phyloP scores from a whole-genome alignment of 805 yeast species.

The Yarrowia hollandica region DNA sequence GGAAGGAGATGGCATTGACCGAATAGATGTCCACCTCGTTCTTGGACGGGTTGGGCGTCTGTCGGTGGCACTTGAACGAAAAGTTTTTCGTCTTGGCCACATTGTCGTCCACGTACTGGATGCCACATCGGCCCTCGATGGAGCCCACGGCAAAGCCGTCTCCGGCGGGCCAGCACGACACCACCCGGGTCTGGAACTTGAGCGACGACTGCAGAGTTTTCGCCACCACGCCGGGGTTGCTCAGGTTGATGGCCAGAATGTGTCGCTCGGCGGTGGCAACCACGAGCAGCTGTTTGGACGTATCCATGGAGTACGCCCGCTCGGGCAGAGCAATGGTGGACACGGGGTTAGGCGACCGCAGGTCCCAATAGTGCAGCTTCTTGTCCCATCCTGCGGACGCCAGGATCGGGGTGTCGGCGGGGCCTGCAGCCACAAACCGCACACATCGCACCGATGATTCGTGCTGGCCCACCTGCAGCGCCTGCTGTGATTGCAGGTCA shows the following conservation, averaged over 20 bases:
- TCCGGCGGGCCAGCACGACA: slow-evolving; percentile 86
- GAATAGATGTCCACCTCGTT: slow-evolving; percentile 70
- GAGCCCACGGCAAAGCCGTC: slow-evolving; percentile 92
- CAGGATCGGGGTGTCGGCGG: slow-evolving; percentile 70
- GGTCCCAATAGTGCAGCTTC: slow-evolving; percentile 92
- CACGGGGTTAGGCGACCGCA: slow-evolving; percentile 74
- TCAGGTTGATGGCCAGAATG: slow-evolving; percentile 68
- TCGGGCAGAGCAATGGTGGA: slow-evolving; percentile 84
- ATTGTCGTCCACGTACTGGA: slow-evolving; percentile 80
- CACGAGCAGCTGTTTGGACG: slow-evolving; percentile 75
- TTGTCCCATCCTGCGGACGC: slow-evolving; percentile 97
- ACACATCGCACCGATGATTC: slow-evolving; percentile 76
- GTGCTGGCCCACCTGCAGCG: slow-evolving; percentile 82
- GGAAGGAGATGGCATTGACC: slow-evolving; percentile 78
- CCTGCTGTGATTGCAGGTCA: slow-evolving; percentile 79
- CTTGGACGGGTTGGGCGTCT: slow-evolving; percentile 53
- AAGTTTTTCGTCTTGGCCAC: slow-evolving; percentile 62
- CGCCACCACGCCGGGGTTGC: slow-evolving; percentile 77
- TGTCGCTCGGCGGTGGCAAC: slow-evolving; percentile 95
- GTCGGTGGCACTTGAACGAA: slow-evolving; percentile 93
- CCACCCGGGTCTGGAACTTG: slow-evolving; percentile 82
- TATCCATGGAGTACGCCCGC: slow-evolving; percentile 85
- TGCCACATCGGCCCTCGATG: slow-evolving; percentile 93
- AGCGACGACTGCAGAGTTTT: slow-evolving; percentile 73
- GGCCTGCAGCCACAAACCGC: slow-evolving; percentile 79